Evolutionary conservation across 2,329 filamentous ascomycete species (phyloP), one percentile per base, ranked within the genome.

Genomic region (Orbilia blumenaviensis): DNA sequence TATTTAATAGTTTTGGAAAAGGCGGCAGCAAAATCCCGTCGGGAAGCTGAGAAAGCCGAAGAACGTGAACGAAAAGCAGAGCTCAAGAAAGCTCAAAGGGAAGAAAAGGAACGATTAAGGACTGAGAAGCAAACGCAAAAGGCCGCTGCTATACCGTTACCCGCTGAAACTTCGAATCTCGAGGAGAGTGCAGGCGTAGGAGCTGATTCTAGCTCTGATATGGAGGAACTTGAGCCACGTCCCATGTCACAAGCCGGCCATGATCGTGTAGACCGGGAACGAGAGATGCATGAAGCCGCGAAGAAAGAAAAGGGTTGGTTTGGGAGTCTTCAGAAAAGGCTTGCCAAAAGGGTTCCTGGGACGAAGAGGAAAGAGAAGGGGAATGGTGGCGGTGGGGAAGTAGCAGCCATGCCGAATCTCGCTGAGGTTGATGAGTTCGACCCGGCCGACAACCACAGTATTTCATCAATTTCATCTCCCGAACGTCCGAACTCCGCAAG

Each of bases 231-330:
- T 2, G 72, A 76, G 46, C 72, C 72, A 16, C 72, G 64, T 42
- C 72, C 72, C 2, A 77, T 72, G 66, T 77, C 73, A 7, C 54
- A 66, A 67, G 73, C 60, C 9, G 67, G 62, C 4, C 50, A 72
- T 16, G 66, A 71, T 1, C 60, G 73, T 32, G 72, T 72, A 2
- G 73, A 77, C 14, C 60, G 62, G 0, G 66, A 71, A 23, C 41
- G 66, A 16, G 61, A 72, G 27, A 58, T 67, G 56, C 73, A 67
- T 23, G 73, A 72, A 32, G 67, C 63, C 4, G 58, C 61, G 9
- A 77, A 77, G 44, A 72, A 54, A 18, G 67, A 77, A 18, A 71
- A 62, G n/a, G 64, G 66, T 18, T 72, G 60, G 60, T 72, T 77
- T 48, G 66, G 67, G 14, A 66, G 66, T 32, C 54, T 77, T 25